Conservation (phyloP, 768 basidiomycete species). For the Kwoniella mangroviensis region DNA sequence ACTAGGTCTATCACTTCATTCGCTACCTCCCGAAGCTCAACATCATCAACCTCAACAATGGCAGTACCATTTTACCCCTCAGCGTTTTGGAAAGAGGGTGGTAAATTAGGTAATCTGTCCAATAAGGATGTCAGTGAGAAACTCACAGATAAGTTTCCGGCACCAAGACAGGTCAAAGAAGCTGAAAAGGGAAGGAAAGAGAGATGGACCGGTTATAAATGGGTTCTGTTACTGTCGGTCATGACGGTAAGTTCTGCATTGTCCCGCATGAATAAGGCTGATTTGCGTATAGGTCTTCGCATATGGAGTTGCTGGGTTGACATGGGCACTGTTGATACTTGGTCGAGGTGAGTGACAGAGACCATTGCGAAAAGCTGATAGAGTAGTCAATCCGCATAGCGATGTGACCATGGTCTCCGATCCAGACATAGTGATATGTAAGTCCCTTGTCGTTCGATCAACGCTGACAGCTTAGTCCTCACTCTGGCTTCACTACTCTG, state of each 20-base stretch:
- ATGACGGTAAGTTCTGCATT: conserved; percentile 58
- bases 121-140: conserved; percentile 26
- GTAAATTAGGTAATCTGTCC: neutral
- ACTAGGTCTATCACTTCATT: conserved; percentile 11
- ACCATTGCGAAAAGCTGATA: conserved; percentile 7
- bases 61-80: conserved; percentile 22
- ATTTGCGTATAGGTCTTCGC: conserved; percentile 58
- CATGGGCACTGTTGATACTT: conserved; percentile 67
- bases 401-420: conserved; percentile 70
- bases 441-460: conserved; percentile 24
- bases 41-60: conserved; percentile 16
- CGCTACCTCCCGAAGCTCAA: conserved; percentile 6
- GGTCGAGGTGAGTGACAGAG: conserved; percentile 50
- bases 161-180: conserved; percentile 7
- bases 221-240: conserved; percentile 66
- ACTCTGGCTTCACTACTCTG: conserved; percentile 67
- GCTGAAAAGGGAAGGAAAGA: conserved; percentile 58
- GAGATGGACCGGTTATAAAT: conserved; percentile 70
- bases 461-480: conserved; percentile 60
- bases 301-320: conserved; percentile 64
- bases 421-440: conserved; percentile 57
- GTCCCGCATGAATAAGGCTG: neutral
- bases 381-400: conserved; percentile 66
- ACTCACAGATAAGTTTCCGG: conserved; percentile 32
- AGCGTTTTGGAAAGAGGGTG: conserved; percentile 8